Base-by-base conservation (phyloP, 2,329 filamentous ascomycete genomes). In the Cladophialophora exuberans region DNA sequence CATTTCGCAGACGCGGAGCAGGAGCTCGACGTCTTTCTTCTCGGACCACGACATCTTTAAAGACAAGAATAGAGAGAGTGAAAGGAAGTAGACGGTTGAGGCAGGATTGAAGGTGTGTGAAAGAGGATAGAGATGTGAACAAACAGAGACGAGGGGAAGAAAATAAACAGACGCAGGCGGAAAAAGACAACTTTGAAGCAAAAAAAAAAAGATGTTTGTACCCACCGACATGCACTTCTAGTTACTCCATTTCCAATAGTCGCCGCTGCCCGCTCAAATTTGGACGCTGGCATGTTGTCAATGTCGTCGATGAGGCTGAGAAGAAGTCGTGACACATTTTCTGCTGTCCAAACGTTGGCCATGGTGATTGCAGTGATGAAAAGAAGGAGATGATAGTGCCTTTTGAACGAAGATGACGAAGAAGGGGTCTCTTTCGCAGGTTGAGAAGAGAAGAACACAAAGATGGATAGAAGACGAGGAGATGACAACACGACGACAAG, bases 151-250 rank as follows among this genome's bases (percentile, higher is more conserved):
- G 15, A 9, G 25, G n/a, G 38, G 28, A 33, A 31, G 22, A 11
- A n/a, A 11, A 20, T 7, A 31, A 23, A 26, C 20, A 6, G 35
- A 4, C 20, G 35, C 13, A 38, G 25, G 10, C 17, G 26, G 39
- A 45, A 15, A 31, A 28, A 41, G 30, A 31, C 33, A 28, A 35
- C 30, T 15, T 18, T 23, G 5, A 28, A 23, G 18, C n/a, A 20
- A 26, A 20, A 52, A 22, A 18, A 9, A 13, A 2, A 51, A 42
- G 9, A 13, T 45, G 43, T 25, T 13, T 13, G 35, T 20, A 52
- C 52, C 54, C 15, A 59, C 57, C 57, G 57, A 43, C 52, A 54
- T 6, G 20, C 43, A 31, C 48, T 56, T 22, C 28, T 44, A 31
- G 4, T 59, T 36, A 56, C 39, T 17, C 39, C 53, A 31, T 43